These are phyloP conservation scores for Tetraselmis striata DNA, from an alignment of 139 green algal species.

Conservation along the genomic window DNA sequence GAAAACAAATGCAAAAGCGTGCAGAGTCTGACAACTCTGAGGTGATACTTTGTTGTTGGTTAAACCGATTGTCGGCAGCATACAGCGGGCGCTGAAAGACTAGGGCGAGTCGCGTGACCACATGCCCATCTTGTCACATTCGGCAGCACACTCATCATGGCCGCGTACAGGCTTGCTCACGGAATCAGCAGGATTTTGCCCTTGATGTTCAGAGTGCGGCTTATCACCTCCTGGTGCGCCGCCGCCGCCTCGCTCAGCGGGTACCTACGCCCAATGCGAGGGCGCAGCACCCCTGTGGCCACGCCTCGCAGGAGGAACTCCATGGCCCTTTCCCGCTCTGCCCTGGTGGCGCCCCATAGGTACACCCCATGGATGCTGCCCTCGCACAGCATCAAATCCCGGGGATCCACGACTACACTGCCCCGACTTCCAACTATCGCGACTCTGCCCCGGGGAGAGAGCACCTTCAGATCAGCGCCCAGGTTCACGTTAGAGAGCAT, in stretches of 20 bases:
- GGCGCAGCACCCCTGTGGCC: background rate
- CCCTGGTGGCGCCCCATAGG: background rate
- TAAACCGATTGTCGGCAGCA: no score
- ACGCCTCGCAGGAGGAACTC: background rate
- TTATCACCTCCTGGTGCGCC: background rate
- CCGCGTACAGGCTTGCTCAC: no score
- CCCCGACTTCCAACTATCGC: background rate
- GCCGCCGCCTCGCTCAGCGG: background rate
- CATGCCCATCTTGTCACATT: no score
- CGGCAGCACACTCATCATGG: no score
- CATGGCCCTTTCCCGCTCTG: background rate
- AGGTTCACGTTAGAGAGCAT: background rate
- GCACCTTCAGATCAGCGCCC: background rate
- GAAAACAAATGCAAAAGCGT: no score
- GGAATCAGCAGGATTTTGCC: background rate
- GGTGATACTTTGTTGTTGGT: no score
- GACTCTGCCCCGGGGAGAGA: background rate
- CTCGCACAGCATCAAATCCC: background rate
- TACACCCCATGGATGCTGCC: background rate
- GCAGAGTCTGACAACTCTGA: no score
- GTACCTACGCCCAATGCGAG: background rate
- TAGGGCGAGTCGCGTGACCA: no score
- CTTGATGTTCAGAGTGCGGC: background rate
- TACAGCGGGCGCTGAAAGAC: no score
- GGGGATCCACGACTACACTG: background rate